Conservation (phyloP, 2,329 filamentous ascomycete genomes). For the Tolypocladium album region DNA sequence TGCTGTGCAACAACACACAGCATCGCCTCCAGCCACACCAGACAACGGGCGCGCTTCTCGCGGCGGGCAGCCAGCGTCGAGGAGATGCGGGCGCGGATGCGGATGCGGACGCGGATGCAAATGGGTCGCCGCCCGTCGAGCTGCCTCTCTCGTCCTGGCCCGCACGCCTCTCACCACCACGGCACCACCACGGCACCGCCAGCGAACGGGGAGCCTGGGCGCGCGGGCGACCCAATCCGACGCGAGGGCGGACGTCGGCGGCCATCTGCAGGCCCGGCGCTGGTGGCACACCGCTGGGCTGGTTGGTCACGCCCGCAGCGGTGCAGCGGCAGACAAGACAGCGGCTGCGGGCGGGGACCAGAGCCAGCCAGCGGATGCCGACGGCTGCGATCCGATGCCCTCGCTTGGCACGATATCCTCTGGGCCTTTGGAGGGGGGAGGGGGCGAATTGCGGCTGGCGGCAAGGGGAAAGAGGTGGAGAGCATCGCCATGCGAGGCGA, state of each 20-base stretch:
- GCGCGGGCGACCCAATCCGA: not conserved
- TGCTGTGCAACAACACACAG: not conserved
- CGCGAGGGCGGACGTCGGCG: not conserved
- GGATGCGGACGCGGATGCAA: too few species aligned
- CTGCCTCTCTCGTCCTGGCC: not conserved
- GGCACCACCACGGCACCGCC: not conserved
- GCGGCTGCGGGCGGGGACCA: not conserved
- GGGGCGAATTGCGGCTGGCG: not conserved
- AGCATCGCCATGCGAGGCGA: not conserved
- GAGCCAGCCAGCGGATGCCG: not conserved
- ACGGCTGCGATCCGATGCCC: not conserved
- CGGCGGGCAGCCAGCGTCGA: not conserved
- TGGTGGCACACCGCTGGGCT: not conserved
- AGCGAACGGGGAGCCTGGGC: not conserved
- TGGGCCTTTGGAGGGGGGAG: too few species aligned
- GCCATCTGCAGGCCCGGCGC: not conserved
- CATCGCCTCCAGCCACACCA: not conserved
- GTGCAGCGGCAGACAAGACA: not conserved
- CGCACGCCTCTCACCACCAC: not conserved
- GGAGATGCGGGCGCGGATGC: not conserved
- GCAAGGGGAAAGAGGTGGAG: not conserved
- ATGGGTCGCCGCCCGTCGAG: not conserved
- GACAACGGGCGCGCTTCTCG: too few species aligned
- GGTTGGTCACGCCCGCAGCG: not conserved
- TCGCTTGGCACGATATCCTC: not conserved